Base-by-base conservation (phyloP, 768 basidiomycete genomes). In the Mycena indigotica region DNA sequence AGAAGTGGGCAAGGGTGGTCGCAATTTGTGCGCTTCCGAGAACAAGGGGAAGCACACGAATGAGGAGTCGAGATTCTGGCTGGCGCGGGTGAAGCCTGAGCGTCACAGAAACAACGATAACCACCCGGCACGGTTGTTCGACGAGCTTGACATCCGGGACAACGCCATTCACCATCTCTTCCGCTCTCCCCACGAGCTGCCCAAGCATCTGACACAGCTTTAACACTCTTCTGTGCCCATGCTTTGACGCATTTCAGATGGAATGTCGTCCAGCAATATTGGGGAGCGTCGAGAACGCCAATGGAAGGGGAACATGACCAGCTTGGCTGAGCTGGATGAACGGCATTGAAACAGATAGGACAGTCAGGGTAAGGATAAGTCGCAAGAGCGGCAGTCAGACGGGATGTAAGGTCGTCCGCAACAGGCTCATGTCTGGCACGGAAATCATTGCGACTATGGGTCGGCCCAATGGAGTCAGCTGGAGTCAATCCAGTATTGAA, bases 81-180 rank as follows among this genome's bases (percentile, higher is more conserved):
- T 1, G 84, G 84, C 50, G 85, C 83, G 0, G 93, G 94, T 55
- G 93, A 84, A n/a, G 82, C 77, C 4, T 78, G 82, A 0, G 88
- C 80, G 23, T 84, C 83, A 65, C 94, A 95, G 74, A 94, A 98
- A 71, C 95, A 89, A 88, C 80, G 80, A 67, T 93, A 93, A 3
- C 77, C 77, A 2, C 75, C 78, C 0, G 92, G 91, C 1, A 88
- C 82, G 1, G 72, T 72, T 48, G 80, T 80, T n/a, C 95, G 77
- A 56, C 86, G 86, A 1, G 85, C 84, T 66, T 95, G 94, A 75
- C 96, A 98, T 0, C 92, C 93, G 0, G 96, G 96, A 71, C 96
- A 98, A 52, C 88, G 79, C 96, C 96, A 98, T 67, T 92, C 87
- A 0, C 89, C 93, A 15, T 74, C 76, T 53, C 80, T 77, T 12